Percentiles rank a stretch among this genome's conserved stretches.
These are phyloP conservation scores for Ophiostoma piceae DNA, from an alignment of 2,329 filamentous ascomycete species.

Conservation along the genomic window DNA sequence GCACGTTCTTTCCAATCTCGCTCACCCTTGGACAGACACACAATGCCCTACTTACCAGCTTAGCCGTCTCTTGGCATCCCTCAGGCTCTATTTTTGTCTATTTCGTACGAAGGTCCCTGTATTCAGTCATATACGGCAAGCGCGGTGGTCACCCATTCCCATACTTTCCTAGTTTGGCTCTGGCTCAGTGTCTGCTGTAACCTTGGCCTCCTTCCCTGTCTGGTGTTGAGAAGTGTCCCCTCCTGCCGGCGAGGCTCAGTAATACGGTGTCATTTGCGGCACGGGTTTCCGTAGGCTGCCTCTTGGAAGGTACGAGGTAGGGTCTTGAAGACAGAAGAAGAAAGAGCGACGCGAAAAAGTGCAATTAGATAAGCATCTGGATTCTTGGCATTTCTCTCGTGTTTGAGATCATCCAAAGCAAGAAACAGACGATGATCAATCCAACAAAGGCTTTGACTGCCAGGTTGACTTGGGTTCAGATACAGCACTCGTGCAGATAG, in stretches of 20 bases:
- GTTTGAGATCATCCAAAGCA: constrained; percentile 7
- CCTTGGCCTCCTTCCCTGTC: constrained; percentile 9
- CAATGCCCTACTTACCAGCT: neutral
- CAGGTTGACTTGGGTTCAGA: neutral
- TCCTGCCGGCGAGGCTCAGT: neutral
- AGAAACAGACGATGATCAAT: neutral
- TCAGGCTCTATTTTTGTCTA: constrained; percentile 1
- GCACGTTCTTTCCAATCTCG: neutral
- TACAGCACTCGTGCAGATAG: neutral
- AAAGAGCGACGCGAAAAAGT: neutral
- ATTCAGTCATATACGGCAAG: neutral
- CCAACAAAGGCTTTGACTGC: neutral
- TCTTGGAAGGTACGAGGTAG: neutral
- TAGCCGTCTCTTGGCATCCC: neutral
- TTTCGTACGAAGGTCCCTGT: neutral
- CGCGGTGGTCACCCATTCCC: constrained; percentile 4
- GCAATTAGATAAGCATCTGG: neutral
- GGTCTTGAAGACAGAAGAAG: neutral
- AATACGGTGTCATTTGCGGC: constrained; percentile 8
- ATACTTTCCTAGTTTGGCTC: neutral
- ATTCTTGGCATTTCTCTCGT: neutral
- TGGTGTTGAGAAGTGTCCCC: neutral
- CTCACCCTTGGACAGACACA: neutral
- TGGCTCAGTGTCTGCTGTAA: neutral
- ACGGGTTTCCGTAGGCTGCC: constrained; percentile 2